Base-by-base conservation (phyloP, 1,284 basidiomycete species). In the Tilletia horrida region DNA sequence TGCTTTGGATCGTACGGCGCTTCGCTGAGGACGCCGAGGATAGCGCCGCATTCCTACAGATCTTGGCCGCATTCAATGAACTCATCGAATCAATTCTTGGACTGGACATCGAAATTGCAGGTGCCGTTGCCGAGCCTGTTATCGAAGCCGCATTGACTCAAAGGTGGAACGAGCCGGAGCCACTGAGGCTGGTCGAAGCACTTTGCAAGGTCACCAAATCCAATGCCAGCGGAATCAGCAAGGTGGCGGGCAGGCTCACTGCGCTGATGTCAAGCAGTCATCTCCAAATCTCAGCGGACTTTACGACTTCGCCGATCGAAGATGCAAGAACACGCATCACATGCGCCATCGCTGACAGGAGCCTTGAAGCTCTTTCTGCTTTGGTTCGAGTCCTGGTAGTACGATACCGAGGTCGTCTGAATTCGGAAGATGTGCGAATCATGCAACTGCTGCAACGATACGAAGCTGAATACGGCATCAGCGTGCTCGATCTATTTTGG, bases 41-140 rank as follows among this genome's bases (percentile, higher is more conserved):
- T 59, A 61, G 68, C 23, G 44, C 8, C 14, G 66, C 64, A 16
- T 73, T 74, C 21, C 67, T 73, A 11, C 64, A 64, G 13, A 42
- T 40, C 25, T 18, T 65, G n/a, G 13, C 52, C 3, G 25, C 62
- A 18, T 43, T 65, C 18, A 50, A 25, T 8, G 43, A 43, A 31
- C 18, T 67, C 48, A 52, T 29, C 44, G 11, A 27, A 52, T 25
- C 44, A 42, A 27, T 18, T 27, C 7, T 29, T 25, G 7, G 40
- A 27, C 29, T 35, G 8, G 67, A 42, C 25, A 23, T 74, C n/a
- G 68, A 69, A 52, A 81, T 88, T 44, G 89, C 88, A 70, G 73
- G 85, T 1, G 86, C 89, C 71, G 81, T 90, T 7, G 88, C 87
- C 0, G 93, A 97, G 69, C 89, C 91, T 0, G 83, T 92, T 27